Conservation (phyloP, 2,329 filamentous ascomycete species). For the Zarea fungicola region DNA sequence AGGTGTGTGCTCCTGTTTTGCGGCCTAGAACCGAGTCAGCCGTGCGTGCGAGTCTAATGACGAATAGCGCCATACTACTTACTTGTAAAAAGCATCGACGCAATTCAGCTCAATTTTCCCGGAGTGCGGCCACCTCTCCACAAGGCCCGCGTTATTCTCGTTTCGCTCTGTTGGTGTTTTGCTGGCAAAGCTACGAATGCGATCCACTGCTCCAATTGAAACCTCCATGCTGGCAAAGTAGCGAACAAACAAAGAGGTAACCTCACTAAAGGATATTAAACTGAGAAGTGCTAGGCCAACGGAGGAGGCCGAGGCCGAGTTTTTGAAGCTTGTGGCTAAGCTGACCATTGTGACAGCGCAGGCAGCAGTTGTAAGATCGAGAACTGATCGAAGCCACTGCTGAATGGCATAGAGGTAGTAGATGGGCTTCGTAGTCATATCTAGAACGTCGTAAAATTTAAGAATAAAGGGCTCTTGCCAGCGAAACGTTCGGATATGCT, state of each 20-base stretch:
- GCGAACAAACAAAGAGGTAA: slow-evolving; percentile 25
- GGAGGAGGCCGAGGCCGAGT: slow-evolving; percentile 39
- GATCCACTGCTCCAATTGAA: slow-evolving; percentile 27
- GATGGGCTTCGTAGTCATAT: slow-evolving; percentile 14
- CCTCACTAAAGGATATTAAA: slow-evolving; percentile 24
- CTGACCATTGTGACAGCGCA: slow-evolving; percentile 30
- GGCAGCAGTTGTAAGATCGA: slow-evolving; percentile 25
- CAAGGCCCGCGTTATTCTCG: not conserved
- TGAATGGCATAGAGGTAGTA: slow-evolving; percentile 40
- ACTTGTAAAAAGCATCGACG: slow-evolving; percentile 24
- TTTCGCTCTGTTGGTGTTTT: slow-evolving; percentile 17
- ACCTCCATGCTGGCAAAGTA: slow-evolving; percentile 32
- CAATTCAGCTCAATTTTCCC: slow-evolving; percentile 23
- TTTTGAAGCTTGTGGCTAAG: slow-evolving; percentile 36
- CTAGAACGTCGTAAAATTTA: slow-evolving; percentile 39
- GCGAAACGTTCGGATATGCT: slow-evolving; percentile 21
- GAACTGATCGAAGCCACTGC: slow-evolving; percentile 38
- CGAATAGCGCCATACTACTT: not conserved
- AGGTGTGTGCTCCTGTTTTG: not conserved
- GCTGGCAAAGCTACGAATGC: slow-evolving; percentile 26
- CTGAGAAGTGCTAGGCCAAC: slow-evolving; percentile 31
- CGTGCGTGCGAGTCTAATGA: not conserved
- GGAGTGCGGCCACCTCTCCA: slow-evolving; percentile 22
- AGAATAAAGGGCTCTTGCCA: slow-evolving; percentile 26
- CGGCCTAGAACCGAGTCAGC: too few species aligned